Evolutionary conservation across 2,329 filamentous ascomycete species (phyloP).

Genomic region (Emericellopsis cladophorae): DNA sequence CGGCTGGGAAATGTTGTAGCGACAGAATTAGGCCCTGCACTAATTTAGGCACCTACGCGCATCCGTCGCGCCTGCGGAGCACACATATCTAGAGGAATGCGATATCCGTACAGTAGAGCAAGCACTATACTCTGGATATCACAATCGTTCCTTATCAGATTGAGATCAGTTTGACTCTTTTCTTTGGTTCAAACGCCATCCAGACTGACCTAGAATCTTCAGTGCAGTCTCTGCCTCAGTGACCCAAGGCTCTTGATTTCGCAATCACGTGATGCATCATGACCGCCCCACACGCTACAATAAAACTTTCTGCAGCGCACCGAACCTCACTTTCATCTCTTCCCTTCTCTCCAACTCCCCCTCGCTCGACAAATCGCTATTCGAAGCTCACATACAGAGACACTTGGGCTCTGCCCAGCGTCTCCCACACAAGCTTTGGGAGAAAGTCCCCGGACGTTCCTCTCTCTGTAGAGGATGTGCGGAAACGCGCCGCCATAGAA

Average conservation of each 20-base stretch:
- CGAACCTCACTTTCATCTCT: slow-evolving; percentile 1
- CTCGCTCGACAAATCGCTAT: slow-evolving; percentile 99
- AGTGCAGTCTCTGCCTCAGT: too few species aligned
- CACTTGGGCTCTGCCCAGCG: slow-evolving; percentile 11
- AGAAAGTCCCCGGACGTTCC: slow-evolving; percentile 99
- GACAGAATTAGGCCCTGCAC: too few species aligned
- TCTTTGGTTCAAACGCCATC: too few species aligned
- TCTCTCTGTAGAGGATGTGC: slow-evolving; percentile 33
- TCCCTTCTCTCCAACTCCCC: slow-evolving; percentile 37
- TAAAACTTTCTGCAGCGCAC: background rate
- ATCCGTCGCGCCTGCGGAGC: too few species aligned
- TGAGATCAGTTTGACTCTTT: too few species aligned
- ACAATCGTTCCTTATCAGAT: too few species aligned
- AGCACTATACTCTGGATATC: too few species aligned
- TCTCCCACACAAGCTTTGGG: slow-evolving; percentile 65
- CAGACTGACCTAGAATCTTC: too few species aligned
- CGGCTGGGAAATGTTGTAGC: background rate
- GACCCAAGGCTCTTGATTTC: background rate
- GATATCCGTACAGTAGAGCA: too few species aligned
- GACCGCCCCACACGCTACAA: background rate
- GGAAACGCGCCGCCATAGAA: slow-evolving; percentile 99
- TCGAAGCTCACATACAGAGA: slow-evolving; percentile 96
- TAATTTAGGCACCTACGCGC: background rate
- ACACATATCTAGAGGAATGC: too few species aligned
- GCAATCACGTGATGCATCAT: background rate